Conservation (phyloP, 2,329 filamentous ascomycete genomes). For the Alternaria tenuissima region DNA sequence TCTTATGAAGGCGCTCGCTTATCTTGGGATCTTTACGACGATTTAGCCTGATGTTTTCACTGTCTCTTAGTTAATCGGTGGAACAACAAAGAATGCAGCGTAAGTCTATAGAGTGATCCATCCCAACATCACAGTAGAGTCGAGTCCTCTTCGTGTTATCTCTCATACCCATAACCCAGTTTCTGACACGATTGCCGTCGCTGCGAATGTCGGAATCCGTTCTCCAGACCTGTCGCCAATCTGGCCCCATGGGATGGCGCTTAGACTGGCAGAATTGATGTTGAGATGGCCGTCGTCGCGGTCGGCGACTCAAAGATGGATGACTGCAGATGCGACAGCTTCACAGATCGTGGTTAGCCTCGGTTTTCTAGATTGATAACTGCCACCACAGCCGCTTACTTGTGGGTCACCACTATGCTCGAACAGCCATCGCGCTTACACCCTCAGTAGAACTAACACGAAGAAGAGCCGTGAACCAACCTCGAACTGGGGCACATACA, state of each 20-base stretch:
- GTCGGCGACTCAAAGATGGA: not conserved
- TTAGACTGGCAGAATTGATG: not conserved
- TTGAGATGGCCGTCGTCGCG: not conserved
- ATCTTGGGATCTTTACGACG: not conserved
- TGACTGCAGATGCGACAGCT: not conserved
- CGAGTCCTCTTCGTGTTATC: not conserved
- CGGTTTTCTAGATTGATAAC: not conserved
- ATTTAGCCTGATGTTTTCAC: too few relatives aligned
- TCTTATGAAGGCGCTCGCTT: not conserved
- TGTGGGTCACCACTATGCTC: not conserved
- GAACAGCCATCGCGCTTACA: conserved; percentile 1
- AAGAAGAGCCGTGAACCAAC: not conserved
- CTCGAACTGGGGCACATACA: not conserved
- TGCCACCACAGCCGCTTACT: not conserved
- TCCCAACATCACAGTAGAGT: not conserved
- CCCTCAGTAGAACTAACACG: not conserved
- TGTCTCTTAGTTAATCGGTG: not conserved
- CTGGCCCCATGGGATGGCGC: not conserved
- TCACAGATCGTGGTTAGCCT: not conserved
- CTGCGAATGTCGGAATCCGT: not conserved
- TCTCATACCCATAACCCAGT: not conserved
- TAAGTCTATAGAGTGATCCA: not conserved
- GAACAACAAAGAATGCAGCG: not conserved
- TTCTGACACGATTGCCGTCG: not conserved
- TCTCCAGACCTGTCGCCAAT: not conserved